Conservation (phyloP, 805 yeast species). For the Myxozyma mucilagina region DNA sequence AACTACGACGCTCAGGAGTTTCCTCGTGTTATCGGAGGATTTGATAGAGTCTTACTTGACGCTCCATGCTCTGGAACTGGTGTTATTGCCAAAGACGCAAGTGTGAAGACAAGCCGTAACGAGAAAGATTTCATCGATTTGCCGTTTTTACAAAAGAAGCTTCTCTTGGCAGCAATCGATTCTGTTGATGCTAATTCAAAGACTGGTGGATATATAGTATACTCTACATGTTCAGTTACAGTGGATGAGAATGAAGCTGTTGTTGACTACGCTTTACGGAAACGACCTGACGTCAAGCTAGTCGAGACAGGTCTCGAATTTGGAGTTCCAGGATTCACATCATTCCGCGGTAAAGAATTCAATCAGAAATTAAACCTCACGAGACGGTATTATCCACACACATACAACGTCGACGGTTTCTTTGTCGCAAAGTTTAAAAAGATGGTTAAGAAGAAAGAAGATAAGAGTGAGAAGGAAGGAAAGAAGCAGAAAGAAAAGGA, state of each 20-base stretch:
- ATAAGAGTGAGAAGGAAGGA: neutral
- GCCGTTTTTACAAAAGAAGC: constrained; percentile 94
- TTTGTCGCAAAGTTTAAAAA: constrained; percentile 95
- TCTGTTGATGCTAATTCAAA: constrained; percentile 91
- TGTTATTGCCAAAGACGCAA: constrained; percentile 95
- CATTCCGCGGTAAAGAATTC: constrained; percentile 90
- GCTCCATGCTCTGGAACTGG: constrained; percentile 99
- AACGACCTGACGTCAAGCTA: constrained; percentile 92
- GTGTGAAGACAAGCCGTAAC: constrained; percentile 88
- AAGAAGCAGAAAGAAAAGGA: neutral
- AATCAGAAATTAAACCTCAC: constrained; percentile 74
- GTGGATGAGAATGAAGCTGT: constrained; percentile 99
- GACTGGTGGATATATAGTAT: constrained; percentile 91
- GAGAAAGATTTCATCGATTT: constrained; percentile 95
- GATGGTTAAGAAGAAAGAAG: constrained; percentile 37
- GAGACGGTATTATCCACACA: constrained; percentile 96
- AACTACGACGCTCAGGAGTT: constrained; percentile 98
- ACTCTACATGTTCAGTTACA: constrained; percentile 97
- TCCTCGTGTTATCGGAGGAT: constrained; percentile 97
- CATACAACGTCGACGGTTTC: constrained; percentile 98
- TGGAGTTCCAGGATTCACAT: constrained; percentile 94
- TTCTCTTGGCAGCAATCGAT: constrained; percentile 91
- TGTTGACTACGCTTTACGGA: constrained; percentile 94
- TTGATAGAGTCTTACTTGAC: constrained; percentile 89
- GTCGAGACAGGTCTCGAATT: constrained; percentile 90